Evolutionary conservation across 2,329 filamentous ascomycete genomes (phyloP).

Genomic region (Rosellinia necatrix): DNA sequence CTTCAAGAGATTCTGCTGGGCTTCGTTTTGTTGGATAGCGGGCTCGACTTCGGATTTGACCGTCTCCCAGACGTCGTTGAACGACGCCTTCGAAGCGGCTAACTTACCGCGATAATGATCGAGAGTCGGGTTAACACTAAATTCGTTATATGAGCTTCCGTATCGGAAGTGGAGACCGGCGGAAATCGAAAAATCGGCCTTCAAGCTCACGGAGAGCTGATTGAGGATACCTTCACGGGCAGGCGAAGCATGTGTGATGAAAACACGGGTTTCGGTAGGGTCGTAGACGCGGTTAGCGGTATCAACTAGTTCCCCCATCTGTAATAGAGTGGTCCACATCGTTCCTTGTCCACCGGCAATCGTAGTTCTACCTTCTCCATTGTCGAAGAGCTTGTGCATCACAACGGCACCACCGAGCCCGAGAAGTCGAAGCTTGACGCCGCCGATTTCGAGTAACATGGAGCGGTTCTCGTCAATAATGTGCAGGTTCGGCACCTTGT

Average conservation of each 20-base stretch:
- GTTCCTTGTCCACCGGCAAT: conserved; percentile 98
- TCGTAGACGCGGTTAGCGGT: conserved; percentile 98
- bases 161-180: conserved; percentile 98
- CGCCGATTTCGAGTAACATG: conserved; percentile 89
- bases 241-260: conserved; percentile 95
- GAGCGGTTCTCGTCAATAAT: conserved; percentile 99
- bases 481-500: conserved; percentile 96
- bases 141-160: conserved; percentile 99
- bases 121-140: conserved; percentile 96
- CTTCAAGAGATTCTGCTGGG: conserved; percentile 88
- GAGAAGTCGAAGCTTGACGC: conserved; percentile 91
- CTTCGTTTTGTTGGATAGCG: conserved; percentile 90
- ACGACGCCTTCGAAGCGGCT: conserved; percentile 95
- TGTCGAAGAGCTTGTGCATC: conserved; percentile 99
- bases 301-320: conserved; percentile 98
- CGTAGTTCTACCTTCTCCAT: conserved; percentile 95
- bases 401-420: conserved; percentile 95
- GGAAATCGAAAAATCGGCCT: conserved; percentile 97
- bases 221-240: conserved; percentile 96
- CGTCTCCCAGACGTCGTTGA: conserved; percentile 99
- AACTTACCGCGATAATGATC: conserved; percentile 99
- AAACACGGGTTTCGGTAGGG: conserved; percentile 93
- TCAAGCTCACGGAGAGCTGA: conserved; percentile 94
- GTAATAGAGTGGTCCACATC: conserved; percentile 98
- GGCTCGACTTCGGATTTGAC: conserved; percentile 95